phyloP scores from a whole-genome alignment of 495 filamentous ascomycete genomes.

The Xylaria acuta region DNA sequence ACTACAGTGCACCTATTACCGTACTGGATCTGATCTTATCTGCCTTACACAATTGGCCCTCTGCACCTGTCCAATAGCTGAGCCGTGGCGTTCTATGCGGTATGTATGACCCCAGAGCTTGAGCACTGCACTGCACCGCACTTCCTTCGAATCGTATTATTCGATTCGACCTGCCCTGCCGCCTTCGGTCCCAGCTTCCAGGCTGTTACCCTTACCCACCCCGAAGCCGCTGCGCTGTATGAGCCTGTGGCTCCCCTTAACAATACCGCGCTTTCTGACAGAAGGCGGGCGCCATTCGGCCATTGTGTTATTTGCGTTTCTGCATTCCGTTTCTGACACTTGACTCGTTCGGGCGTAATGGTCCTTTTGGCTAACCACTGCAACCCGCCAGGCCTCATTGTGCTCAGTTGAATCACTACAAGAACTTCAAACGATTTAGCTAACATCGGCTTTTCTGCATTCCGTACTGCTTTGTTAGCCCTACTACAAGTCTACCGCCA shows the following conservation, averaged over 20 bases:
- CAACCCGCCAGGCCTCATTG: slow-evolving; percentile 28
- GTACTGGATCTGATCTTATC: not conserved
- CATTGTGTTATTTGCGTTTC: not conserved
- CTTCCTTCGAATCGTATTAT: not conserved
- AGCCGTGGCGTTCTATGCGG: slow-evolving; percentile 20
- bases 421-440: slow-evolving; percentile 34
- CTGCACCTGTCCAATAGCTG: not conserved
- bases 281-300: not conserved
- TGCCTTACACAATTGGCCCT: slow-evolving; percentile 9
- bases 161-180: not conserved
- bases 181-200: not conserved
- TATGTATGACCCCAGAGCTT: slow-evolving; percentile 3
- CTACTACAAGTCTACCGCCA: slow-evolving; percentile 48
- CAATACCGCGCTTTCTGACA: not conserved
- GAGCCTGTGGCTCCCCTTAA: not conserved
- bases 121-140: not conserved
- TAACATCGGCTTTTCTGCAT: slow-evolving; percentile 30
- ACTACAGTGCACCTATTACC: not conserved
- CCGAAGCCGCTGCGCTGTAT: not conserved
- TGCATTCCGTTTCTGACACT: not conserved
- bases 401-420: slow-evolving; percentile 25
- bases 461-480: not conserved
- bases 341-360: not conserved
- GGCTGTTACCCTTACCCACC: not conserved
- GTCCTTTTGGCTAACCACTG: slow-evolving; percentile 13